Conservation (phyloP, 345 rosid species). For the Litchi chinensis region DNA sequence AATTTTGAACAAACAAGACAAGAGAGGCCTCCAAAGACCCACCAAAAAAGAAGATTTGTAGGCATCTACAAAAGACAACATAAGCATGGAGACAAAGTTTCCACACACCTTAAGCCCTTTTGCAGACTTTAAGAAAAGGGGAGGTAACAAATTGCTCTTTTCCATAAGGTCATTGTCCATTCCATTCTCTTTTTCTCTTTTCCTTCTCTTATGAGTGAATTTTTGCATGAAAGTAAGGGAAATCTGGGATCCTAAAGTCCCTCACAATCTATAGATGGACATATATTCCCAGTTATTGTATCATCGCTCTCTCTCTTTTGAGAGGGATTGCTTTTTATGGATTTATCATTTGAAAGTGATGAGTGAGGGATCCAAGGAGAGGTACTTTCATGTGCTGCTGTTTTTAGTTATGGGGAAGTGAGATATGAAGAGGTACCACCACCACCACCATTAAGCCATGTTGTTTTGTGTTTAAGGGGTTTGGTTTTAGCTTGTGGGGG, state of each 20-base stretch:
- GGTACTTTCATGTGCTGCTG: conserved; percentile 29
- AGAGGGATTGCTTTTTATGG: conserved; percentile 18
- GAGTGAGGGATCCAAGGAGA: conserved; percentile 59
- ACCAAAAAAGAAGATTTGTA: conserved; percentile 14
- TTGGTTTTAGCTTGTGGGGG: background rate
- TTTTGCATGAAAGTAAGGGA: conserved; percentile 62
- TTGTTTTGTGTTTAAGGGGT: background rate
- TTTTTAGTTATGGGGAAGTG: conserved; percentile 19
- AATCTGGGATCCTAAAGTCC: conserved; percentile 36
- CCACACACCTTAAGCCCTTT: conserved; percentile 37
- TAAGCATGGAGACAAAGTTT: conserved; percentile 45
- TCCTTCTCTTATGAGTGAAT: conserved; percentile 10
- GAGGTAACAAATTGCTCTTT: conserved; percentile 40
- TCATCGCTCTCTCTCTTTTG: conserved; percentile 5
- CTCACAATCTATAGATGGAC: conserved; percentile 20
- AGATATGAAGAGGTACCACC: conserved; percentile 5
- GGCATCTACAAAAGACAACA: conserved; percentile 43
- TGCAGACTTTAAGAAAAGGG: conserved; percentile 51
- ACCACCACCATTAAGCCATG: background rate
- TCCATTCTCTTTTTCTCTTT: conserved; percentile 4
- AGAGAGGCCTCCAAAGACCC: conserved; percentile 21
- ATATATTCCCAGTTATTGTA: background rate
- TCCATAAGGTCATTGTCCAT: conserved; percentile 32
- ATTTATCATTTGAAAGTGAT: conserved; percentile 52
- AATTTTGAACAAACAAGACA: conserved; percentile 26